Evolutionary conservation across 1,139 yeast genomes (phyloP), one percentile per base, ranked within the genome.

Genomic region (Protomyces inundatus): DNA sequence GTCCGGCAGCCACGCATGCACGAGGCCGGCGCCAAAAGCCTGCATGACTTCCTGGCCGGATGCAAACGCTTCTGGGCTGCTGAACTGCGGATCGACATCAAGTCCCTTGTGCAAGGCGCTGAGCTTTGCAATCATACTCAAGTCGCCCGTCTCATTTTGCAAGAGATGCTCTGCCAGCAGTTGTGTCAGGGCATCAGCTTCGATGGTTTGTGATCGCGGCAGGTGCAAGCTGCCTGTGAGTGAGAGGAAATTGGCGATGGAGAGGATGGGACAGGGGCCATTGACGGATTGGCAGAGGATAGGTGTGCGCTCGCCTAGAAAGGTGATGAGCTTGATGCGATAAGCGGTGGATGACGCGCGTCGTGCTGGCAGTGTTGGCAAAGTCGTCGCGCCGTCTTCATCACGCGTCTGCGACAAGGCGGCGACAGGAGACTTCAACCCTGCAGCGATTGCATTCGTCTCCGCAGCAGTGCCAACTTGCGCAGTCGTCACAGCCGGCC

Each of bases 41-140:
- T 78, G 70, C 70, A 83, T 82, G 4, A 83, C 68, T 0, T 78
- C 73, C 70, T 80, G 69, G 61, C 79, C 83, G 3, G 74, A 75
- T n/a, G 5, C 10, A 6, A 78, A 76, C 4, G 76, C 73, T n/a
- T 80, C 81, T 69, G 88, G 87, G 0, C 93, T 93, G 69, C 83
- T 81, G 69, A 91, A 82, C 42, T 81, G 78, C 0, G 96, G 91
- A 70, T 90, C 84, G 10, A 90, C 85, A 58, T 84, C 81, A 55
- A 90, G 77, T 0, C 97, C 97, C 0, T 86, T 80, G 67, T 85
- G 86, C n/a, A 56, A 16, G 3, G 34, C 35, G 16, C 37, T 45
- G 53, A 91, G 76, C 46, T 78, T 75, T 0, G 96, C 96, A 54
- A 91, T 76, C 50, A 80, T 36, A 14, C 2, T 14, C 7, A 61